Conservation (phyloP, 257 asterid species). For the Solanum pinnatisectum region DNA sequence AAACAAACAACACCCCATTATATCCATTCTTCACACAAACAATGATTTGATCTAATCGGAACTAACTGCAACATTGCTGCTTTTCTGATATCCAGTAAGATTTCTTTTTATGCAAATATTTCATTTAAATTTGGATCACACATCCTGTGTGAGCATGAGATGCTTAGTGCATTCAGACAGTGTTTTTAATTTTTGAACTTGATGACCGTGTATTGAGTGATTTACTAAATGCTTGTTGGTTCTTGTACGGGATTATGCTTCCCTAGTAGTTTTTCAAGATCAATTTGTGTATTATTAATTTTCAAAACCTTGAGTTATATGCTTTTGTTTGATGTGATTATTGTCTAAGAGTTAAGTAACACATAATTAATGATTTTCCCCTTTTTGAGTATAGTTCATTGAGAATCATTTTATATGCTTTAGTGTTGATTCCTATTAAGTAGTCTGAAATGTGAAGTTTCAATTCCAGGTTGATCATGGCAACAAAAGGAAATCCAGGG, state of each 20-base stretch:
- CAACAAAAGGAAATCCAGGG: constrained; percentile 30
- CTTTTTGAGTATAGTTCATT: not conserved
- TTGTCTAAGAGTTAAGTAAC: not conserved
- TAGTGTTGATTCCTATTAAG: not conserved
- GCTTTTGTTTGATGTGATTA: not conserved
- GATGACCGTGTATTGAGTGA: not conserved
- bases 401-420: not conserved
- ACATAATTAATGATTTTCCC: not conserved
- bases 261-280: not conserved
- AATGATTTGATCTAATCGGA: not conserved
- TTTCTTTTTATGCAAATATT: not conserved
- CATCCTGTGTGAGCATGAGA: not conserved
- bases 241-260: not conserved
- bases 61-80: not conserved
- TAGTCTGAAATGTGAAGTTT: not conserved
- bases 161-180: not conserved
- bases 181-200: not conserved
- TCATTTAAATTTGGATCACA: not conserved
- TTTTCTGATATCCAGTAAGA: not conserved
- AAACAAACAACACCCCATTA: not conserved
- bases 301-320: not conserved
- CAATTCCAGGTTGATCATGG: constrained; percentile 26
- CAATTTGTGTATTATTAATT: not conserved
- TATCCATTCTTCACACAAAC: not conserved
- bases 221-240: not conserved